Base-by-base conservation (phyloP, 805 yeast genomes). In the Ogataea angusta region DNA sequence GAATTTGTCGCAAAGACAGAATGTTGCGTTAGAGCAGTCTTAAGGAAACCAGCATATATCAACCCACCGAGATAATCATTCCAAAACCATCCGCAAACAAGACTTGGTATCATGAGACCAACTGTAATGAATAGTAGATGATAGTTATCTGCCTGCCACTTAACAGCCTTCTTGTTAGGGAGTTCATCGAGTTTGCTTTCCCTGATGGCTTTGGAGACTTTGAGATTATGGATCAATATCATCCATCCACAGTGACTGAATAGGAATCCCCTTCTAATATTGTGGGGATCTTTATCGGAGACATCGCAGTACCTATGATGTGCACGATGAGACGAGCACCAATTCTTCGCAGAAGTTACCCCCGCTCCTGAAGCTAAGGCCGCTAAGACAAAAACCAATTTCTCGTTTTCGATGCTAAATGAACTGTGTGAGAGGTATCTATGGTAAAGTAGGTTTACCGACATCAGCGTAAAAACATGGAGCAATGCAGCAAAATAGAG, bases 231-330 rank as follows among this genome's bases (percentile, higher is more conserved):
- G 50, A 73, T 73, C 44, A 82, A 68, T 24, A 88, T 57, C 66
- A 85, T 73, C 95, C 96, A 90, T 3, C 96, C 97, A 65, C 88
- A 69, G 64, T 89, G 96, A 24, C 91, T 79, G 75, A 79, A 89
- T 54, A 75, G 64, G 52, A 88, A 73, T 0, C 97, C 96, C 44
- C 85, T 73, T 56, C 90, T 76, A 27, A 85, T 82, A 55, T 80
- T 80, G 63, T 86, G 88, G 1, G 98, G 97, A 62, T 90, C 98
- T 53, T 75, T 73, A 45, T 86, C 95, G 0, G 95, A 83, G 9
- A 53, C 30, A 57, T 90, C 96, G 30, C 93, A 82, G 61, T 75
- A 85, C 43, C 91, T 77, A 63, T 90, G 97, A 66, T 90, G 97
- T 4, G 93, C 89, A 45, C 95, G 70, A 67, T 90, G 98, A 33